Evolutionary conservation across 768 basidiomycete species (phyloP).

Genomic region (Lactarius psammicola): DNA sequence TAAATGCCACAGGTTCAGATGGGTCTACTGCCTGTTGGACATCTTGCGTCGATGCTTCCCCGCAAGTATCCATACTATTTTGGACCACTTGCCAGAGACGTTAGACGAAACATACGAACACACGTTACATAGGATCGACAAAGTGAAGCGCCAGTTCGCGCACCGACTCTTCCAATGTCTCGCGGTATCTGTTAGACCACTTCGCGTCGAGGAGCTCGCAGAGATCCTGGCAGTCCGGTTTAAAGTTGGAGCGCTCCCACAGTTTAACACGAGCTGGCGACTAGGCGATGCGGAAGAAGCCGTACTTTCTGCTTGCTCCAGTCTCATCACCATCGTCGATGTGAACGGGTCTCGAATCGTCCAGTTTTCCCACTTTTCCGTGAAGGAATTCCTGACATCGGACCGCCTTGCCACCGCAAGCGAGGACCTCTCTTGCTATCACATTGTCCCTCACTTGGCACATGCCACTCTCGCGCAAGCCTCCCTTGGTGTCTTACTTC

Average conservation of each 20-base stretch:
- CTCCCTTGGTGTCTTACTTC: not conserved
- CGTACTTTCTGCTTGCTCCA: constrained; percentile 2
- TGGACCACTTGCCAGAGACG: constrained; percentile 1
- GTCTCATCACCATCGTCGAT: not conserved
- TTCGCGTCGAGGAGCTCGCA: constrained; percentile 6
- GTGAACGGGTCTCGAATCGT: not conserved
- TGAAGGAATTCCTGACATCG: constrained; percentile 16
- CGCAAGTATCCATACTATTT: not conserved
- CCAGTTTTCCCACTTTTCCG: constrained; percentile 16
- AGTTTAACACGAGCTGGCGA: not conserved
- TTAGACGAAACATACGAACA: constrained; percentile 8
- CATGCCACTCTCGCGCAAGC: not conserved
- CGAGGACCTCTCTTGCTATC: not conserved
- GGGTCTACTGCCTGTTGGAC: not conserved
- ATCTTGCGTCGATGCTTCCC: not conserved
- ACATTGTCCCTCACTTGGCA: not conserved
- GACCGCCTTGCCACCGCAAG: not conserved
- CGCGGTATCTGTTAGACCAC: not conserved
- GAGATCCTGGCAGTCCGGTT: constrained; percentile 13
- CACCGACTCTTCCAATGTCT: constrained; percentile 16
- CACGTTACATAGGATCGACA: not conserved
- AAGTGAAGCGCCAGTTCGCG: not conserved
- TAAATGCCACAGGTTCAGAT: constrained; percentile 1
- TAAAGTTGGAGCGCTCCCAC: not conserved
- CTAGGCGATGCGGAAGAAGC: not conserved